Base-by-base conservation (phyloP, 2,329 filamentous ascomycete genomes). In the Ophiostoma triangulosporum region DNA sequence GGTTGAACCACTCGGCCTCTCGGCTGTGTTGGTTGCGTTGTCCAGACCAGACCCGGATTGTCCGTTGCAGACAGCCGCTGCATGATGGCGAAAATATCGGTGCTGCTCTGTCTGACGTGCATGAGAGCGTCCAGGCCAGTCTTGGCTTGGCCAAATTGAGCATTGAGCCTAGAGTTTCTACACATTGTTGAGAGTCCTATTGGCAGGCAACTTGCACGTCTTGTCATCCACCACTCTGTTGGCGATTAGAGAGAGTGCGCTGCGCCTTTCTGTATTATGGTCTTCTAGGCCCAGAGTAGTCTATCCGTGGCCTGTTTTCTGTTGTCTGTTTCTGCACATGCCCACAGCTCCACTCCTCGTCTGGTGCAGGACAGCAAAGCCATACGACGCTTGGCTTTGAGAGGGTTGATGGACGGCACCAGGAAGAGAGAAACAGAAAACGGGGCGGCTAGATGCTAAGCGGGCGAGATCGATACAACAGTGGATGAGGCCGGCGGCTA, bases 341-440 rank as follows among this genome's bases (percentile, higher is more conserved):
- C n/a, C 31, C 52, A 54, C 31, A 32, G 36, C 46, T 50, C 48
- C 52, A 54, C 52, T 32, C 27, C 36, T 29, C 48, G 52, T 46
- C 52, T 50, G 52, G 36, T 50, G 48, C 31, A 35, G 36, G 36
- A 40, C 36, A 40, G 20, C 36, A 24, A 12, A 40, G 7, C 20
- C 20, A 43, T 20, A 48, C 35, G 35, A 38, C 17, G 3, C 20
- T 22, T 38, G 40, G 45, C 29, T 27, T 20, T 20, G 3, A 38
- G n/a, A 17, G 17, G 11, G 1, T 26, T 43, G 20, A 43, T 43
- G n/a, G n/a, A n/a, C n/a, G n/a, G n/a, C n/a, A n/a, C n/a, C n/a
- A n/a, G n/a, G n/a, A n/a, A n/a, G n/a, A n/a, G n/a, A n/a, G n/a
- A n/a, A n/a, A n/a, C n/a, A n/a, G n/a, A n/a, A n/a, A n/a, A n/a